Conservation (phyloP, 2,329 filamentous ascomycete genomes). For the Trichoderma atrobrunneum region DNA sequence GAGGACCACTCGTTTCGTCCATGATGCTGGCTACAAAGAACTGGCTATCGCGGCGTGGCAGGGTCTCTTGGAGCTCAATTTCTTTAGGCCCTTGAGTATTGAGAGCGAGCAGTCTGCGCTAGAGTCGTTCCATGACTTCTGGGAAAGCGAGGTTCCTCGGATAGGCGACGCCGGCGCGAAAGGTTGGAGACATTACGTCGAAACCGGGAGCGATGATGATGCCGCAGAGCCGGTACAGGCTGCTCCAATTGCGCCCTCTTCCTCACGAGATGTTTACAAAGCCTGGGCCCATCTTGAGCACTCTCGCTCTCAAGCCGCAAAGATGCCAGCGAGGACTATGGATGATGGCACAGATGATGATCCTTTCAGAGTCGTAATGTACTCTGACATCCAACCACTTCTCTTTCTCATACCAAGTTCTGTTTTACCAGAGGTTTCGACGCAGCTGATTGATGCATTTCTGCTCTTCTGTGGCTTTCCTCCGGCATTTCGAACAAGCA, state of each 20-base stretch:
- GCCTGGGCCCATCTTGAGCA: constrained; percentile 56
- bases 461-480: constrained; percentile 66
- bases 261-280: constrained; percentile 46
- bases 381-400: constrained; percentile 67
- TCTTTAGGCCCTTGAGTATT: constrained; percentile 52
- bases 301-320: constrained; percentile 45
- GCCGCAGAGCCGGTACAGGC: constrained; percentile 37
- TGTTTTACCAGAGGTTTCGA: constrained; percentile 35
- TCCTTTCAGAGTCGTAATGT: constrained; percentile 78
- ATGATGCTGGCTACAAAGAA: constrained; percentile 76
- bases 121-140: constrained; percentile 66
- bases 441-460: constrained; percentile 65
- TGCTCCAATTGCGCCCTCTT: neutral
- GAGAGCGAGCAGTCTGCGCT: constrained; percentile 28
- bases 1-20: constrained; percentile 68
- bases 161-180: constrained; percentile 70
- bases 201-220: constrained; percentile 36
- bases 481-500: constrained; percentile 35
- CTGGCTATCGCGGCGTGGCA: constrained; percentile 80
- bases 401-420: constrained; percentile 51
- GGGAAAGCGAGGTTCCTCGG: constrained; percentile 79
- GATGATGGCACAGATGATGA: constrained; percentile 77
- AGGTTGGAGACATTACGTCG: constrained; percentile 64
- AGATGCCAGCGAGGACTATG: constrained; percentile 67
- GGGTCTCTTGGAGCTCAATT: constrained; percentile 68